Conservation (phyloP, 1,284 basidiomycete species). For the Apiotrichum sp. region DNA sequence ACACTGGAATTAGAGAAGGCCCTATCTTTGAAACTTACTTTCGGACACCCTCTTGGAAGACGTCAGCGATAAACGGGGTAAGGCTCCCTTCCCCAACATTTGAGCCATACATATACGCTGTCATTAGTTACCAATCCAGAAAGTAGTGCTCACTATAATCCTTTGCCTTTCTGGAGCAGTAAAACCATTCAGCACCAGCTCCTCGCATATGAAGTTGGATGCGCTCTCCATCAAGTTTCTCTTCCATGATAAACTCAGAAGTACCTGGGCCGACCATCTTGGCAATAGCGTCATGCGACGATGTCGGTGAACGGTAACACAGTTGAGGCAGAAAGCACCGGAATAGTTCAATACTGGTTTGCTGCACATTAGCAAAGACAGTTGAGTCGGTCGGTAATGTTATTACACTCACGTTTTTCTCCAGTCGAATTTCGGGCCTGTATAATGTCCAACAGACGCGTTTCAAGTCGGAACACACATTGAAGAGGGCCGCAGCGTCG, state of each 20-base stretch:
- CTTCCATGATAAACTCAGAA: slow-evolving; percentile 78
- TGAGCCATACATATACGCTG: slow-evolving; percentile 71
- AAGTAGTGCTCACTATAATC: slow-evolving; percentile 62
- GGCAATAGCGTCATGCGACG: slow-evolving; percentile 70
- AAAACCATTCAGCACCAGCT: slow-evolving; percentile 67
- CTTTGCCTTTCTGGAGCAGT: slow-evolving; percentile 87
- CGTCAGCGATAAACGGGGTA: slow-evolving; percentile 70
- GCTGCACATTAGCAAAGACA: slow-evolving; percentile 48
- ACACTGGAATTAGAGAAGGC: slow-evolving; percentile 53
- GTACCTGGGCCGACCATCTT: slow-evolving; percentile 64
- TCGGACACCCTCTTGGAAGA: slow-evolving; percentile 66
- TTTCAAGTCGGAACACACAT: slow-evolving; percentile 89
- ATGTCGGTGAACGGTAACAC: slow-evolving; percentile 69
- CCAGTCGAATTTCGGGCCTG: slow-evolving; percentile 42
- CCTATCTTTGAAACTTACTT: slow-evolving; percentile 55
- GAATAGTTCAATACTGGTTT: slow-evolving; percentile 73
- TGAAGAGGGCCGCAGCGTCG: slow-evolving; percentile 82
- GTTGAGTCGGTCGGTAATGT: no score
- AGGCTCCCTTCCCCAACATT: slow-evolving; percentile 72
- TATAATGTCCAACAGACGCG: slow-evolving; percentile 64
- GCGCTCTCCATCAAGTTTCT: slow-evolving; percentile 91
- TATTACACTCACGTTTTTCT: slow-evolving; percentile 51
- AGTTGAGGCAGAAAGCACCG: slow-evolving; percentile 85
- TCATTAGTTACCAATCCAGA: neutral
- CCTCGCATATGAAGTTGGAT: slow-evolving; percentile 89